A percentile compares a stretch with the other conserved stretches of the same genome.
phyloP scores from a whole-genome alignment of 2,329 filamentous ascomycete genomes.

The Seiridium cupressi region DNA sequence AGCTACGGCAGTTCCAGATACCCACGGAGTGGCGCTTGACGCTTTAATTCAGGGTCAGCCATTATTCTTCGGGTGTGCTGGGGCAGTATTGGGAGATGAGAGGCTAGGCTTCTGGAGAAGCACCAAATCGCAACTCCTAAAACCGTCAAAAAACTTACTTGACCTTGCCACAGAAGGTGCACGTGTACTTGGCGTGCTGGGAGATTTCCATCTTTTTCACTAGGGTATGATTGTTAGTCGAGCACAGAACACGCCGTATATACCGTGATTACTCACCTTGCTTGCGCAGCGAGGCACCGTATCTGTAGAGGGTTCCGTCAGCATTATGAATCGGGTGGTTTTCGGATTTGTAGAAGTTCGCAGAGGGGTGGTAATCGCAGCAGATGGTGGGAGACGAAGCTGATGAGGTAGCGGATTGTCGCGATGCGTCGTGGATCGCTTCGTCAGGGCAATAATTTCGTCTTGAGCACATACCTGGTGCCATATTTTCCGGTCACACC shows the following conservation, averaged over 20 bases:
- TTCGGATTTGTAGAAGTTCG: neutral
- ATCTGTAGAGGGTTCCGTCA: slow-evolving; percentile 52
- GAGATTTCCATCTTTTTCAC: slow-evolving; percentile 99
- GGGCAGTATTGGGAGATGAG: no score
- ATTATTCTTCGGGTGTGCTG: no score
- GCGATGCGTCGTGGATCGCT: slow-evolving; percentile 7
- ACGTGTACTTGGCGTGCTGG: slow-evolving; percentile 95
- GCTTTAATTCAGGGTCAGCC: slow-evolving; percentile 4
- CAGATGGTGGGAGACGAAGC: neutral
- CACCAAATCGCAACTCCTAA: no score
- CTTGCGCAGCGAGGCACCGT: slow-evolving; percentile 99
- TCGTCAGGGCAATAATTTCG: slow-evolving; percentile 14
- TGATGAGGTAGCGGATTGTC: neutral
- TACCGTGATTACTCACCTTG: slow-evolving; percentile 44
- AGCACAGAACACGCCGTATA: no score
- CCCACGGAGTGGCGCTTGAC: slow-evolving; percentile 89
- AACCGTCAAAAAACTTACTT: slow-evolving; percentile 33
- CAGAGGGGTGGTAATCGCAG: neutral
- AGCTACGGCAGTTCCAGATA: slow-evolving; percentile 96
- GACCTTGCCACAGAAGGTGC: slow-evolving; percentile 98
- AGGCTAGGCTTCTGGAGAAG: no score
- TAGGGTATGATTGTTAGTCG: no score
- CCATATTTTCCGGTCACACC: slow-evolving; percentile 99
- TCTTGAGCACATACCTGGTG: slow-evolving; percentile 69
- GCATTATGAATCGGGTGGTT: neutral